These are phyloP conservation scores for Claviceps cyperi DNA, from an alignment of 2,329 filamentous ascomycete species.

Conservation along the genomic window DNA sequence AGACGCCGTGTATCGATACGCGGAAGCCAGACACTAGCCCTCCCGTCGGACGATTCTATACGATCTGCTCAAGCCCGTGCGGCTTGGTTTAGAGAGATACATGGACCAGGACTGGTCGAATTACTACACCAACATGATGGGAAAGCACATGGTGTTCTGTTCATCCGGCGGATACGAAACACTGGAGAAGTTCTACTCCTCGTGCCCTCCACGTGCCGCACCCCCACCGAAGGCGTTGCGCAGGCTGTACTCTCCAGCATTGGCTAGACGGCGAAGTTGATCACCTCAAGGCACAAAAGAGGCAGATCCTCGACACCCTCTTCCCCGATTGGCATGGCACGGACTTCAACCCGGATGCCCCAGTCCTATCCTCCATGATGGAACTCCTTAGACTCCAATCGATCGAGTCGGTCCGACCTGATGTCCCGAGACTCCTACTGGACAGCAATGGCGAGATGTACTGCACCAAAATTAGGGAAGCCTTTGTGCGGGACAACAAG, in stretches of 20 bases:
- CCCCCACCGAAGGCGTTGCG: conserved; percentile 13
- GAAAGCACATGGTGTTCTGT: conserved; percentile 14
- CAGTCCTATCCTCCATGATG: conserved; percentile 9
- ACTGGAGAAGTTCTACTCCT: conserved; percentile 17
- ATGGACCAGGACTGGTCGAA: conserved; percentile 10
- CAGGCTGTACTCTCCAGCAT: conserved; percentile 16
- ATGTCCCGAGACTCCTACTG: conserved; percentile 1
- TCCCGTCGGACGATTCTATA: conserved; percentile 12
- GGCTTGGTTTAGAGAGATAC: conserved; percentile 11
- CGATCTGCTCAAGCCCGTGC: conserved; percentile 20
- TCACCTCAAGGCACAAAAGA: conserved; percentile 13
- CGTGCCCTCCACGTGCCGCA: not conserved
- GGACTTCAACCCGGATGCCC: conserved; percentile 19
- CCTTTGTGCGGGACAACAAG: conserved; percentile 14
- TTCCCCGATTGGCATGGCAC: conserved; percentile 14
- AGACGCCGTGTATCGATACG: conserved; percentile 18
- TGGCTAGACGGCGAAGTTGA: conserved; percentile 17
- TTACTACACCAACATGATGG: conserved; percentile 16
- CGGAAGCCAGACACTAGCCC: not conserved
- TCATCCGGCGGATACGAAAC: conserved; percentile 21
- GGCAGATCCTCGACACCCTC: conserved; percentile 9
- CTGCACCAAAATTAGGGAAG: not conserved
- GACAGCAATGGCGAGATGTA: conserved; percentile 7
- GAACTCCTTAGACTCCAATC: conserved; percentile 12
- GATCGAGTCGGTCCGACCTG: conserved; percentile 4